Base-by-base conservation (phyloP, 306 rosid species). In the Corylus avellana region DNA sequence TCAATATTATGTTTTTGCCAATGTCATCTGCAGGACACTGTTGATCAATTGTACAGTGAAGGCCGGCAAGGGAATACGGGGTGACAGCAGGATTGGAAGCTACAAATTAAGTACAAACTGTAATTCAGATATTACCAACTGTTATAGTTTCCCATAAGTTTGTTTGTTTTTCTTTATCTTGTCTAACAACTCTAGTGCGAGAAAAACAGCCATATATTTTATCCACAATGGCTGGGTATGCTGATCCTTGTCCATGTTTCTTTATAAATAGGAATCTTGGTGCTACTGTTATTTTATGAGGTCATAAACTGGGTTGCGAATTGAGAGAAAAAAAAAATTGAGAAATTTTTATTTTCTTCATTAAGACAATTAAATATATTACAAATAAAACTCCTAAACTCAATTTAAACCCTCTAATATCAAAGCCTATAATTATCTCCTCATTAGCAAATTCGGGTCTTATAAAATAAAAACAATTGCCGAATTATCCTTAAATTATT, bases 1-100 rank as follows among this genome's bases (percentile, higher is more conserved):
- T 63, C 20, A 55, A 57, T 27, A 11, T 46, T 20, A 49, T 47
- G n/a, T 4, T 39, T 55, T 49, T 18, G 4, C 17, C 11, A 62
- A 72, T 76, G 50, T 66, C 44, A 75, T 85, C 67, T 79, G 80
- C 92, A 95, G 97, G 91, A 90, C 18, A 82, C 66, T 7, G 76
- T 92, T 35, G 98, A 90, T 79, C 79, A 84, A 72, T 74, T 95
- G 48, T 91, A 92, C 80, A 72, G 68, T 59, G 97, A 95, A 83
- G 96, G 88, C 70, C 25, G 25, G 25, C 25, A 92, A 88, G 84
- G 89, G 81, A 70, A 56, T 76, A 49, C 79, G 46, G 55, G 74
- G 67, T 87, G 79, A 88, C 44, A 77, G 67, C 61, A 61, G 50
- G 10, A 6, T 37, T 2, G 17, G 16, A 22, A 72, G 80, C 3